Percentiles rank a stretch among this genome's conserved stretches.
phyloP scores from a whole-genome alignment of 257 asterid genomes.

The Solanum sitiens region DNA sequence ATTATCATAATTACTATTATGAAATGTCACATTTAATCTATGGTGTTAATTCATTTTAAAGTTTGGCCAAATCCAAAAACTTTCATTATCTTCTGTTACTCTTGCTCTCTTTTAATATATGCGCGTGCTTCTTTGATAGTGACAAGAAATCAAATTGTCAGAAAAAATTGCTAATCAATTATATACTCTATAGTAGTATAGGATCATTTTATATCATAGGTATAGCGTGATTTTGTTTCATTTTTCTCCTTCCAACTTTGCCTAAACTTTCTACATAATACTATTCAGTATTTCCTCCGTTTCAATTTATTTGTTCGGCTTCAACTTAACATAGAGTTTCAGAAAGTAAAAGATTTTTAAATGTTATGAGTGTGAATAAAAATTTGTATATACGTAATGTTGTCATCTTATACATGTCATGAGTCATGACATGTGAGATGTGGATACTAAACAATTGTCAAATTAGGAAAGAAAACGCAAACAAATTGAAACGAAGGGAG shows the following conservation, averaged over 20 bases:
- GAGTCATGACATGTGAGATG: not conserved
- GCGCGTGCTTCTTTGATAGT: not conserved
- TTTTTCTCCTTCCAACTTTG: not conserved
- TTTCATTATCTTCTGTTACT: not conserved
- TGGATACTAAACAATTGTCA: not conserved
- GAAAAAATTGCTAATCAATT: not conserved
- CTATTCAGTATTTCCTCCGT: accelerated
- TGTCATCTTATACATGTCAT: not conserved
- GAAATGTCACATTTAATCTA: not conserved
- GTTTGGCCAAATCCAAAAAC: not conserved
- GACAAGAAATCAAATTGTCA: not conserved
- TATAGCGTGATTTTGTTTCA: not conserved
- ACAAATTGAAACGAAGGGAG: not conserved
- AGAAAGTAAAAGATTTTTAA: not conserved
- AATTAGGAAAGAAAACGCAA: not conserved
- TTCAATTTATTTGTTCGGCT: accelerated
- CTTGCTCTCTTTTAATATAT: not conserved
- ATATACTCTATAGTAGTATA: not conserved
- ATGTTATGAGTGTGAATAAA: not conserved
- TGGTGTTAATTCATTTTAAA: not conserved
- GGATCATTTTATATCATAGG: not conserved
- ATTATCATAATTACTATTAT: not conserved
- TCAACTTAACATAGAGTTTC: not conserved
- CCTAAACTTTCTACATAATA: not conserved
- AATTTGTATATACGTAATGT: accelerated